Base-by-base conservation (phyloP, 176 grass and related monocot genomes). In the Eremochloa ophiuroides region DNA sequence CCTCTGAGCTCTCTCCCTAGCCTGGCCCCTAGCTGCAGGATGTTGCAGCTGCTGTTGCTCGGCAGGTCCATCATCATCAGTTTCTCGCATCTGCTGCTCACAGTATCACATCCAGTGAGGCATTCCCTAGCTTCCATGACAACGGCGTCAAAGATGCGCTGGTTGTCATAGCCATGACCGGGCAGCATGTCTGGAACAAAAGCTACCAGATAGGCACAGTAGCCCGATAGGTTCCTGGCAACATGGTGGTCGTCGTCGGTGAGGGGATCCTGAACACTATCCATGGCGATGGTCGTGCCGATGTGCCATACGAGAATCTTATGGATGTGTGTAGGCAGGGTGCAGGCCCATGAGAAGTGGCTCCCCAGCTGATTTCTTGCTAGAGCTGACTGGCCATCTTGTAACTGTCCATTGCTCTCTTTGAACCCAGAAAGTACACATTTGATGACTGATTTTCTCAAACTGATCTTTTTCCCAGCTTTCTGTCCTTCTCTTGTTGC, bases 111-210 rank as follows among this genome's bases (percentile, higher is more conserved):
- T 0, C 38, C 64, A 4, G 28, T n/a, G 12, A 69, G 64, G 28
- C 1, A 13, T 23, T 1, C 3, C 20, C 39, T 50, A 25, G 82
- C 64, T 31, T 85, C 74, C 65, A 70, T 7, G 39, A 85, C 22
- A 64, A 77, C 51, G 0, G 48, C 48, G 6, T 77, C 83, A 0
- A 85, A 78, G 22, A 71, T 48, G 22, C 65, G 9, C 3, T 5
- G 63, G 16, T 13, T 78, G 38, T 85, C 83, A 4, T 78, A 85
- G 74, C 51, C 9, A 26, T 78, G 48, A 2, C 39, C 39, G 2
- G 83, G 74, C 51, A 78, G 74, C 83, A 71, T 85, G n/a, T 78
- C 74, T 0, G 53, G 83, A 35, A 85, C 40, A 60, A 85, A 78
- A 10, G 40, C 75, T 14, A 85, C 38, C 29, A 85, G 16, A 30